Percentiles rank a stretch among this genome's conserved stretches.
Conservation (phyloP, 2,329 filamentous ascomycete genomes). For the Alternaria viburni region DNA sequence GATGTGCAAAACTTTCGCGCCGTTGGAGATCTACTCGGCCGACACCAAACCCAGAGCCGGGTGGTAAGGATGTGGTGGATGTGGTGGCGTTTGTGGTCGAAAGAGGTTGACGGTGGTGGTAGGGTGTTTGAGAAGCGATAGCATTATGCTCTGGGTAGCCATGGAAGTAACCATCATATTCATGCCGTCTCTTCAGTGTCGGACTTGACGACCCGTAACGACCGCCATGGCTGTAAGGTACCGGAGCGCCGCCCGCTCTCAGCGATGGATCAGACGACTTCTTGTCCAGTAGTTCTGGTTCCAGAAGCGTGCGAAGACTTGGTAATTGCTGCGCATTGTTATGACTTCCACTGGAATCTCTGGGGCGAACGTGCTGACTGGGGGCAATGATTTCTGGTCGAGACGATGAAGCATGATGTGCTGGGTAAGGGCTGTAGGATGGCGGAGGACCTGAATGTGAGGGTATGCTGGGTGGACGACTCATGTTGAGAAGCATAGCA, state of each 20-base stretch:
- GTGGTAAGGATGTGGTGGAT: slow-evolving; percentile 31
- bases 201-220: slow-evolving; percentile 43
- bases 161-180: slow-evolving; percentile 39
- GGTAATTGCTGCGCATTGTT: slow-evolving; percentile 45
- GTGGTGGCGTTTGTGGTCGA: slow-evolving; percentile 27
- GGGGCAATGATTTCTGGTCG: slow-evolving; percentile 33
- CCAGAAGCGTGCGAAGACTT: slow-evolving; percentile 46
- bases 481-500: slow-evolving; percentile 68
- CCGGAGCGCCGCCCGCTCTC: slow-evolving; percentile 26
- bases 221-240: slow-evolving; percentile 24
- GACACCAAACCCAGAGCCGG: slow-evolving; percentile 27
- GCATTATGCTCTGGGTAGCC: slow-evolving; percentile 35
- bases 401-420: slow-evolving; percentile 32
- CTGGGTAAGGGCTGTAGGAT: slow-evolving; percentile 38
- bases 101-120: slow-evolving; percentile 34
- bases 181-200: slow-evolving; percentile 46
- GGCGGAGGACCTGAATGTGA: slow-evolving; percentile 65
- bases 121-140: slow-evolving; percentile 36
- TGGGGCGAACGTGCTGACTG: slow-evolving; percentile 33
- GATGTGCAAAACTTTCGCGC: slow-evolving; percentile 30
- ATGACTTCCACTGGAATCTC: slow-evolving; percentile 33
- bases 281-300: slow-evolving; percentile 45
- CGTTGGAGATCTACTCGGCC: slow-evolving; percentile 31
- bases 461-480: slow-evolving; percentile 84
- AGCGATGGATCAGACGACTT: slow-evolving; percentile 35